Percentiles rank a stretch among this genome's conserved stretches.
Conservation (phyloP, 2,329 filamentous ascomycete species). For the Periglandula ipomoeae region DNA sequence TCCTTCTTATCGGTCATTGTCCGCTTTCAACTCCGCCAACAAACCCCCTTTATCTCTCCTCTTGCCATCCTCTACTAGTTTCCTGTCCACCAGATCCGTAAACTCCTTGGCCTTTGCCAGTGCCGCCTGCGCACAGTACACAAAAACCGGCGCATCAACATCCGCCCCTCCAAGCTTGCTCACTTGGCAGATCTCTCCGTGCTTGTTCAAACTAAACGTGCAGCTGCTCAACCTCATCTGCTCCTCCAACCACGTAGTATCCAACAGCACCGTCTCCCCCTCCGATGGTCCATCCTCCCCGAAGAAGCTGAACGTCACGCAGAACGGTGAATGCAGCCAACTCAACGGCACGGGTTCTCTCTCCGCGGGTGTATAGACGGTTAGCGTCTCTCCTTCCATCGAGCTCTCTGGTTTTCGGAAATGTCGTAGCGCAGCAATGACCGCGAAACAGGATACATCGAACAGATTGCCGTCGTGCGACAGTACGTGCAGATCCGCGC, state of each 20-base stretch:
- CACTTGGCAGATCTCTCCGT: conserved; percentile 85
- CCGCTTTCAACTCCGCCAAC: conserved; percentile 67
- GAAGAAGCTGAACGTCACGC: conserved; percentile 83
- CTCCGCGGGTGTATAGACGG: conserved; percentile 75
- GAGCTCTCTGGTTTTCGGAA: conserved; percentile 85
- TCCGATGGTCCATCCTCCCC: conserved; percentile 52
- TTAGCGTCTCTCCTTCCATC: conserved; percentile 76
- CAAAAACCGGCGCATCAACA: conserved; percentile 67
- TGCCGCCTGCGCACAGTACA: conserved; percentile 68
- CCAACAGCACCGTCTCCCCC: conserved; percentile 52
- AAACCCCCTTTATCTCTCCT: conserved; percentile 69
- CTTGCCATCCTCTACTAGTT: conserved; percentile 69
- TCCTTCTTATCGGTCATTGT: conserved; percentile 59
- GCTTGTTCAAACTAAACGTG: conserved; percentile 78
- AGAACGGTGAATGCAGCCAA: conserved; percentile 86
- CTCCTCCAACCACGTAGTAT: conserved; percentile 67
- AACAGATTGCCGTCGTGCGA: conserved; percentile 86
- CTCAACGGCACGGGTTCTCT: conserved; percentile 83
- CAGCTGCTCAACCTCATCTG: conserved; percentile 64
- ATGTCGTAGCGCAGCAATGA: conserved; percentile 81
- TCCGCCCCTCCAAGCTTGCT: conserved; percentile 81
- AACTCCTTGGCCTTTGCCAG: conserved; percentile 74
- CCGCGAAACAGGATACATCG: conserved; percentile 76
- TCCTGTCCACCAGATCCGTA: conserved; percentile 61
- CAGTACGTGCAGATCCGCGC: conserved; percentile 85